Evolutionary conservation across 768 basidiomycete species (phyloP), one percentile per base, ranked within the genome.

Genomic region (Gloeopeniophorella convolvens): DNA sequence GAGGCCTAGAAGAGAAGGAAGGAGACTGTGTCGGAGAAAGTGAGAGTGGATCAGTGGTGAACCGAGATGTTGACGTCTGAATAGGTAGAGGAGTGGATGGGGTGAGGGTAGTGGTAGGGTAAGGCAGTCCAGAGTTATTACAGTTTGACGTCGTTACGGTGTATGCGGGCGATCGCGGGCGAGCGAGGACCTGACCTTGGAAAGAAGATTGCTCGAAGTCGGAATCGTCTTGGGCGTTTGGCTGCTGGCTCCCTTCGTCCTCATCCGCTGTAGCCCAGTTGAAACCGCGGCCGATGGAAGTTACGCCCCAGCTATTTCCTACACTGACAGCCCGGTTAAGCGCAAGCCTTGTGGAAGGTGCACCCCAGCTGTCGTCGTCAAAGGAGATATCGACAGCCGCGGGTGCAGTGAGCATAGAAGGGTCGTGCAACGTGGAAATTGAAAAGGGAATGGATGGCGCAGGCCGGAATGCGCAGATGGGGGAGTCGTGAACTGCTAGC

Each of bases 281-380:
- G 62, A 88, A 89, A 15, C 89, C 89, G 40, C 85, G 79, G 10
- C 89, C 89, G 40, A 90, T 83, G 31, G 79, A 87, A 16, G 89
- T 90, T 54, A 91, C 87, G 6, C 83, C 84, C 85, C 86, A 91
- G 66, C 86, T 89, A 54, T 80, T 79, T 27, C 82, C 79, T 45
- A 84, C 80, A 51, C 82, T 85, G 33, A 84, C 75, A 6, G 82
- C 69, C 51, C 77, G 72, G 66, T 82, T 80, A 16, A 83, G 72
- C 45, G 58, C 60, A 32, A 60, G 51, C 48, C 67, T 67, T 4
- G 74, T 65, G 26, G 74, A 71, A 34, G 78, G 71, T 23, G 74
- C 60, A 53, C 74, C 72, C 85, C 85, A 86, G 60, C 82, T 84
- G 55, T 68, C 68, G 45, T 79, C 82, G 62, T 85, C 84, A 65